phyloP scores from a whole-genome alignment of 2,329 filamentous ascomycete species.

The Fusarium sp. region DNA sequence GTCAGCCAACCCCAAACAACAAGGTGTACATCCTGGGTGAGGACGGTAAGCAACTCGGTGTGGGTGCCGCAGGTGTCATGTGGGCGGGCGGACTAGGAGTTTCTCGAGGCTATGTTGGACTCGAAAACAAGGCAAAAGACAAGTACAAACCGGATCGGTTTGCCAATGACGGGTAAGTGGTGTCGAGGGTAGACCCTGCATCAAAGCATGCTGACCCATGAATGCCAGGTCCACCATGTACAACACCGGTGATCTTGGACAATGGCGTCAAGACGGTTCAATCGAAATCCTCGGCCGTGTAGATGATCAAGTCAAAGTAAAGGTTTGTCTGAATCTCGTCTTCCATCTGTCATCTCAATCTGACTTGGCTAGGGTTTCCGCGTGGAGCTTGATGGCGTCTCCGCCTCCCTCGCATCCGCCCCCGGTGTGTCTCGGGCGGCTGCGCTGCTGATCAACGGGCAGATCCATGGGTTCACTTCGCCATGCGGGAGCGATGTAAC shows the following conservation, averaged over 20 bases:
- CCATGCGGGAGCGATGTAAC: conserved; percentile 49
- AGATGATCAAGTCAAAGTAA: conserved; percentile 74
- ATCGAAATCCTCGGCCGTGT: conserved; percentile 67
- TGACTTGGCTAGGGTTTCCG: conserved; percentile 61
- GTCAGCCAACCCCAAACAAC: conserved; percentile 63
- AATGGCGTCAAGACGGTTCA: conserved; percentile 64
- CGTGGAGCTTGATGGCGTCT: conserved; percentile 70
- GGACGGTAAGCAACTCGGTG: conserved; percentile 53
- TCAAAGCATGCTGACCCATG: conserved; percentile 1
- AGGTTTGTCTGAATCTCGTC: conserved; percentile 49
- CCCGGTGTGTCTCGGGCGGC: conserved; percentile 61
- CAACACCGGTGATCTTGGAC: conserved; percentile 70
- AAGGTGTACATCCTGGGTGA: conserved; percentile 65
- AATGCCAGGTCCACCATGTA: conserved; percentile 62
- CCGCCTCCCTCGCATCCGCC: conserved; percentile 60
- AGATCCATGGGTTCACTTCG: conserved; percentile 65
- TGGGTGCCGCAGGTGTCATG: conserved; percentile 63
- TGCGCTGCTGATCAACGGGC: conserved; percentile 59
- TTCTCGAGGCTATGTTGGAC: conserved; percentile 66
- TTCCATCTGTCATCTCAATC: neutral
- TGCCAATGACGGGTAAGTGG: conserved; percentile 60
- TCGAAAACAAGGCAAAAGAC: conserved; percentile 62
- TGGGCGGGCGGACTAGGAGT: conserved; percentile 69
- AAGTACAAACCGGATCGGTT: conserved; percentile 65
- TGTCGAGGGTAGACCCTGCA: neutral